Evolutionary conservation across 108 stramenopile species (phyloP).

Genomic region (Mayamaea pseudoterrestris): DNA sequence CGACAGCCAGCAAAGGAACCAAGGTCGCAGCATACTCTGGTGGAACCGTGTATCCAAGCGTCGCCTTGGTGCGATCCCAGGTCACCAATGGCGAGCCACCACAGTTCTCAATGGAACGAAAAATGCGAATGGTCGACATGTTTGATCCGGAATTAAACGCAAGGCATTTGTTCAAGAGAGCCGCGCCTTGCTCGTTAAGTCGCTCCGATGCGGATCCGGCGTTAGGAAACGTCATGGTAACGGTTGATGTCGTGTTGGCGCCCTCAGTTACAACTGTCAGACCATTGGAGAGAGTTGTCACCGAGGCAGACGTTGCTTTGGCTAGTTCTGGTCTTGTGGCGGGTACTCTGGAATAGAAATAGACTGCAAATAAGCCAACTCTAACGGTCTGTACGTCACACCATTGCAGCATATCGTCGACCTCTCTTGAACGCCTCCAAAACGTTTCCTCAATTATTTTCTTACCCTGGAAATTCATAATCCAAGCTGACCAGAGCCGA

Average conservation of each 20-base stretch:
- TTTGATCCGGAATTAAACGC: conserved; percentile 73
- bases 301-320: conserved; percentile 46
- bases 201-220: conserved; percentile 66
- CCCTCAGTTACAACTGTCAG: conserved; percentile 68
- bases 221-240: conserved; percentile 74
- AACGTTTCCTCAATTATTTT: not conserved
- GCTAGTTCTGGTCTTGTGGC: conserved; percentile 35
- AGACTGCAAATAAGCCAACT: too few relatives aligned
- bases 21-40: conserved; percentile 55
- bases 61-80: conserved; percentile 52
- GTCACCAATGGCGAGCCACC: conserved; percentile 59
- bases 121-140: conserved; percentile 50
- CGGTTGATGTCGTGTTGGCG: conserved; percentile 60
- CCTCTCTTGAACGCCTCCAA: not conserved
- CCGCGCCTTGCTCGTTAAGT: conserved; percentile 55
- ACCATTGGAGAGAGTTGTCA: conserved; percentile 64
- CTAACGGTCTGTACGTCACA: too few relatives aligned
- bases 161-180: conserved; percentile 72
- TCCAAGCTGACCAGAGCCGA: conserved; percentile 41
- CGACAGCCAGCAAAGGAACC: conserved; percentile 46
- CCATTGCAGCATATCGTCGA: too few relatives aligned
- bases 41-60: conserved; percentile 68
- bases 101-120: conserved; percentile 61
- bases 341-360: conserved; percentile 40
- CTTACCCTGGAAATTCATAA: conserved; percentile 61